Conservation (phyloP, 2,329 filamentous ascomycete genomes). For the Metarhizium brunneum region DNA sequence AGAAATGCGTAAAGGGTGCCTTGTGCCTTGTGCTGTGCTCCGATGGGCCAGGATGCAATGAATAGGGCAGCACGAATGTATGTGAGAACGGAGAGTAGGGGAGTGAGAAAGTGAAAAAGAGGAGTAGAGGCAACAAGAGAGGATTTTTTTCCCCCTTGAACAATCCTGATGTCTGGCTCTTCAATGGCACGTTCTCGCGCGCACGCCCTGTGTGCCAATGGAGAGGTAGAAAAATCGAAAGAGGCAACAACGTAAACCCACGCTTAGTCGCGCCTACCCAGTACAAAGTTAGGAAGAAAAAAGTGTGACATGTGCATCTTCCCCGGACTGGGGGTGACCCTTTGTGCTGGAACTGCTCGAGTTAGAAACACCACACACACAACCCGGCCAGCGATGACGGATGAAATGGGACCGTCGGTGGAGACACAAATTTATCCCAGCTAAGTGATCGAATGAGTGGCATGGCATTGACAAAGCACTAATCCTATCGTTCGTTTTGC, state of each 20-base stretch:
- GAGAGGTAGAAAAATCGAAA: conserved; percentile 3
- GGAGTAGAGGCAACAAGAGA: conserved; percentile 3
- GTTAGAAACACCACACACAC: background rate
- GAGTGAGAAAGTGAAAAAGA: conserved; percentile 3
- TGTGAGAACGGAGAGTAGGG: background rate
- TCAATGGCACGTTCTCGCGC: background rate
- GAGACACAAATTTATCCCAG: conserved; percentile 2
- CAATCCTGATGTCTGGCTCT: background rate
- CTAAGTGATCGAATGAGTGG: background rate
- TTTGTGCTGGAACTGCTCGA: conserved; percentile 1
- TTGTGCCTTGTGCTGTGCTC: background rate
- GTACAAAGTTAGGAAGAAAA: background rate
- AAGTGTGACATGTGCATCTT: conserved; percentile 8
- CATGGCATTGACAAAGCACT: background rate
- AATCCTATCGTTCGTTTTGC: background rate
- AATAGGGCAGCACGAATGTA: background rate
- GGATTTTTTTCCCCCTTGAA: background rate
- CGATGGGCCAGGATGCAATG: background rate
- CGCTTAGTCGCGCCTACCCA: conserved; percentile 2
- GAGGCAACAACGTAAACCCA: conserved; percentile 1
- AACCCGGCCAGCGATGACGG: conserved; percentile 3
- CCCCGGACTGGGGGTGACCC: conserved; percentile 5
- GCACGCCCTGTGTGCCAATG: conserved; percentile 6
- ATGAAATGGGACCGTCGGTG: conserved; percentile 3
- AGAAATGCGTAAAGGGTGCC: conserved; percentile 2